These are phyloP conservation scores for Phtheirospermum japonicum DNA, from an alignment of 257 asterid genomes.

Conservation along the genomic window DNA sequence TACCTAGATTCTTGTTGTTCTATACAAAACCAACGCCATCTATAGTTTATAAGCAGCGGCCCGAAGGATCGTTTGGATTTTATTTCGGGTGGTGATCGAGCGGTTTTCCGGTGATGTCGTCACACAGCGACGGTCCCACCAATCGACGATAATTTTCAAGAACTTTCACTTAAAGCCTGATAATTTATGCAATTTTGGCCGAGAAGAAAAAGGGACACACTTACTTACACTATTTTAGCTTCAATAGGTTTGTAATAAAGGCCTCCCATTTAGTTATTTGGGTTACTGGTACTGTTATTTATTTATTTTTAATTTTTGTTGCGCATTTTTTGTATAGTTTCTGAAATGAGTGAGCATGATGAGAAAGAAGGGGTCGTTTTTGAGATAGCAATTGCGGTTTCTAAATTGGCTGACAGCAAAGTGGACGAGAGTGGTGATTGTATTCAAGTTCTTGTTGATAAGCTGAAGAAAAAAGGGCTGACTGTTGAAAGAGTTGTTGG, in stretches of 20 bases:
- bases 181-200: constrained; percentile 23
- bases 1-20: too few relatives aligned
- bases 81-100: too few relatives aligned
- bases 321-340: constrained; percentile 11
- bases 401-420: constrained; percentile 45
- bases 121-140: too few relatives aligned
- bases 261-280: too few relatives aligned
- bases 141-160: too few relatives aligned
- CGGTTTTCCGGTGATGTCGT: too few relatives aligned
- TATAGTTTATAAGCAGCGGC: too few relatives aligned
- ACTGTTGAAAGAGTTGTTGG: constrained; percentile 72
- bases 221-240: constrained; percentile 1
- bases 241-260: too few relatives aligned
- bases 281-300: constrained; percentile 13
- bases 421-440: constrained; percentile 40
- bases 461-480: constrained; percentile 62
- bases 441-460: constrained; percentile 62
- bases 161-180: constrained; percentile 21
- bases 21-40: too few relatives aligned
- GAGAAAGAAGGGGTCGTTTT: too few relatives aligned
- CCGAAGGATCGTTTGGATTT: too few relatives aligned
- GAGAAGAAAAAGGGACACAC: constrained; percentile 1
- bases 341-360: constrained; percentile 55
- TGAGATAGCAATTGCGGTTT: too few relatives aligned
- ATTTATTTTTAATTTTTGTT: background rate